Base-by-base conservation (phyloP, 257 asterid species). In the Knoxia roxburghii region DNA sequence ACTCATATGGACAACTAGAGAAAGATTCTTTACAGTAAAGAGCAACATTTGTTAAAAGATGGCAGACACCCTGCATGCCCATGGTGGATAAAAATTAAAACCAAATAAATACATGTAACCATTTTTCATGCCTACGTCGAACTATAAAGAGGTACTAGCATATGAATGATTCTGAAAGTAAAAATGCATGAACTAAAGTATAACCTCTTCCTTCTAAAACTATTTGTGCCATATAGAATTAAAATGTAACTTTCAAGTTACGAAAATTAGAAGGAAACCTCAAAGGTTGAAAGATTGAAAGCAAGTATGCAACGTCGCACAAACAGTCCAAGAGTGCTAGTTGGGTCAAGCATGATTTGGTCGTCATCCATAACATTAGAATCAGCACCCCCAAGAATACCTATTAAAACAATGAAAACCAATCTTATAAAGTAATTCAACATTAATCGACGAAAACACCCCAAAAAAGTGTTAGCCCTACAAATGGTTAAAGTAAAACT, bases 291-390 rank as follows among this genome's bases (percentile, higher is more conserved):
- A 63, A 84, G 87, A 81, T 83, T 85, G 79, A 94, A 90, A 45
- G 88, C 82, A 67, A 90, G 95, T 73, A 88, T 75, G 84, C 97
- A 88, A n/a, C 89, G 89, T 27, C 99, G 78, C 53, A 84, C 79
- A 75, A 86, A 94, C 75, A 90, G 77, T 68, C 99, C 99, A 72
- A 87, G 78, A 61, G 50, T 83, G 77, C 97, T 88, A 72, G 81
- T 85, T 27, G 99, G 95, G 72, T 90, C 97, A 73, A 94, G 82
- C 85, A 85, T 83, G 71, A 88, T 88, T 77, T 88, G 97, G 76
- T 90, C 95, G 62, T 90, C 97, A 64, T 94, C 99, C 84, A 86
- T 69, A 39, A 72, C 86, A 74, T 70, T 84, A 26, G 89, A 68
- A 55, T 90, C 94, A 5, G 88, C 63, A 20, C 85, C 92, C 65